A percentile compares a stretch with the other conserved stretches of the same genome.
phyloP scores from a whole-genome alignment of 2,329 filamentous ascomycete genomes.

The Aspergillus felis region DNA sequence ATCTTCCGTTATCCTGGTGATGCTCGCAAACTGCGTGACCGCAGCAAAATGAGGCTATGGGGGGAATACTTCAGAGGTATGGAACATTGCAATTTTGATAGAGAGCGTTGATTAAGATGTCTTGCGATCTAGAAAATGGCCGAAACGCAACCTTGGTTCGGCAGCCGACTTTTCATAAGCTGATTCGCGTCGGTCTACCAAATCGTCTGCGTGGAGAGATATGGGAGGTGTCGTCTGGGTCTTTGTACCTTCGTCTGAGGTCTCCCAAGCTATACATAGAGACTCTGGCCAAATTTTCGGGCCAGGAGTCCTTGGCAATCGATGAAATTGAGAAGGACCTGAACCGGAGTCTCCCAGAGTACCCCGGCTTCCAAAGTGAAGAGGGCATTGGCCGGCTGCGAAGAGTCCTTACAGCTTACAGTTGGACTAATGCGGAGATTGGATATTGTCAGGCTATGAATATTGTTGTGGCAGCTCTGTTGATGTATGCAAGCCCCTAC shows the following conservation, averaged over 20 bases:
- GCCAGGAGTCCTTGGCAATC: constrained; percentile 86
- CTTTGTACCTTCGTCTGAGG: constrained; percentile 81
- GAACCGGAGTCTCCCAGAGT: constrained; percentile 93
- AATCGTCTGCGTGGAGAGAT: constrained; percentile 91
- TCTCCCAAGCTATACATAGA: constrained; percentile 80
- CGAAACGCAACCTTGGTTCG: constrained; percentile 87
- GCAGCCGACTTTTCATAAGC: constrained; percentile 95
- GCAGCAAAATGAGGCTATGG: constrained; percentile 97
- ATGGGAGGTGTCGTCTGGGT: constrained; percentile 93
- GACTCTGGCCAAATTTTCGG: constrained; percentile 76
- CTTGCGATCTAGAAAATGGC: constrained; percentile 66
- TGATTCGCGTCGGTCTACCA: constrained; percentile 90
- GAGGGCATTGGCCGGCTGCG: constrained; percentile 88
- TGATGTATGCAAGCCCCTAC: constrained; percentile 60
- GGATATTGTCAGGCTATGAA: constrained; percentile 99
- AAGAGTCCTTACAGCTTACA: constrained; percentile 91
- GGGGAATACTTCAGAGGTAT: constrained; percentile 77
- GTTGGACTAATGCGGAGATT: constrained; percentile 92
- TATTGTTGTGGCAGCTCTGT: constrained; percentile 92
- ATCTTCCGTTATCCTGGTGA: constrained; percentile 94
- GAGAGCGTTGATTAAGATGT: constrained; percentile 10
- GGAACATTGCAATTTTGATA: constrained; percentile 1
- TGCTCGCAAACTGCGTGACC: constrained; percentile 84
- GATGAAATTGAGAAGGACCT: constrained; percentile 99
- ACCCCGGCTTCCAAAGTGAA: constrained; percentile 93